These are phyloP conservation scores for Termitomyces sp. DNA, from an alignment of 768 basidiomycete genomes.

Conservation along the genomic window DNA sequence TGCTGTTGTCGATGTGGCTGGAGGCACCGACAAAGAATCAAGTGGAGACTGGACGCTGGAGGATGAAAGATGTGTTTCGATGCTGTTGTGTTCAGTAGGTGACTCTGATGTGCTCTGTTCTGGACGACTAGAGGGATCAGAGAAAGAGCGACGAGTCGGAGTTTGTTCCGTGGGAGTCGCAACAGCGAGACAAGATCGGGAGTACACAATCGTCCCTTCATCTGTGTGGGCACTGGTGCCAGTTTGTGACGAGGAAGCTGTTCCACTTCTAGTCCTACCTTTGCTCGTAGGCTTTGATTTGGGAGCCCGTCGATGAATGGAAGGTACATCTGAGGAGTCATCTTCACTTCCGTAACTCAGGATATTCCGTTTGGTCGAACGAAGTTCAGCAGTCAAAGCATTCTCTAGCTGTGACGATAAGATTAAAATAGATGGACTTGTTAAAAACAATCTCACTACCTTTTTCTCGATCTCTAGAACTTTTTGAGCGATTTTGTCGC, in stretches of 20 bases:
- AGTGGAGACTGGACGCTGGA: conserved; percentile 8
- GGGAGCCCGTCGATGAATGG: conserved; percentile 40
- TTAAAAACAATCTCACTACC: conserved; percentile 39
- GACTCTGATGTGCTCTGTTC: conserved; percentile 32
- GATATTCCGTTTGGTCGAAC: conserved; percentile 35
- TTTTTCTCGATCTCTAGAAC: conserved; percentile 89
- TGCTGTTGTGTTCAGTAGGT: conserved; percentile 26
- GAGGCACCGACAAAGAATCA: conserved; percentile 20
- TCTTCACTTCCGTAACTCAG: conserved; percentile 49
- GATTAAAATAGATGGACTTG: background rate
- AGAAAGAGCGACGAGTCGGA: conserved; percentile 38
- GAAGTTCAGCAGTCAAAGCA: conserved; percentile 64
- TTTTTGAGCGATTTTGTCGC: conserved; percentile 85
- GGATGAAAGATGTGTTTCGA: conserved; percentile 23
- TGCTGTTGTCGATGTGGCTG: conserved; percentile 25
- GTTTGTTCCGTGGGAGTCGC: conserved; percentile 35
- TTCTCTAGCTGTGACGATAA: conserved; percentile 59
- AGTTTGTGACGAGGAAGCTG: conserved; percentile 61
- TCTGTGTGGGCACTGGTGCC: conserved; percentile 27
- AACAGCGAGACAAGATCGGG: conserved; percentile 26
- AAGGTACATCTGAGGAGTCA: conserved; percentile 47
- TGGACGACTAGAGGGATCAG: conserved; percentile 20
- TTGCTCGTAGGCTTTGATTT: conserved; percentile 30
- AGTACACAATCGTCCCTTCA: conserved; percentile 25
- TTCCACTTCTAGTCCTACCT: conserved; percentile 55